Evolutionary conservation across 2,329 filamentous ascomycete genomes (phyloP), one percentile per base, ranked within the genome.

Genomic region (Chaetomium sp.): DNA sequence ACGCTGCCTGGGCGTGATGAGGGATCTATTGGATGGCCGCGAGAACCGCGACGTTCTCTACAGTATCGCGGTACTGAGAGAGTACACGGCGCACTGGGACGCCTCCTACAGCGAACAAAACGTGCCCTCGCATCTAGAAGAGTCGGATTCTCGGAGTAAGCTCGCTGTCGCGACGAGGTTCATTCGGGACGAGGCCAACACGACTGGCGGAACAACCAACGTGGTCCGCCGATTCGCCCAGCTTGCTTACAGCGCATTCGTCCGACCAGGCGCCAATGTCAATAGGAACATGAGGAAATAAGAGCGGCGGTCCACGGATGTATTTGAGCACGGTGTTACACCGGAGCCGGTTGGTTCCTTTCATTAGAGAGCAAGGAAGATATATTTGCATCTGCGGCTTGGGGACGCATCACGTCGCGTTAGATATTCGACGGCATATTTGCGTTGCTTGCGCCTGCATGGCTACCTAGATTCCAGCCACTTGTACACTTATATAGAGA

Each of bases 11-110:
- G 77, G 77, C 4, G 83, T 83, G 59, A 85, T 92, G 75, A 87
- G 92, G 35, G 83, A 83, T 63, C 82, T 94, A 25, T 82, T 97
- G 13, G 90, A 92, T 70, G 90, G 90, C 56, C 85, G 89, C 27
- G 93, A 97, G 78, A 95, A 94, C 72, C 87, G 93, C 60, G 93
- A 97, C 74, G 89, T 97, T 21, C 85, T 97, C 63, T 97, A 97
- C 77, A 95, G 91, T 0, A 89, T 97, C 69, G 91, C 91, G 9
- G 86, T 96, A 62, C 87, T 90, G 19, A 87, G 92, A 29, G 87
- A 93, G 67, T 82, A 93, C 57, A 88, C 90, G 54, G 87, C 87
- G 35, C 85, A 87, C 54, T 87, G 84, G 72, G 84, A 84, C 16
- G 80, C 86, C 12, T 84, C 83, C 68, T 85, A 51, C 27, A 71